Evolutionary conservation across 2,329 filamentous ascomycete genomes (phyloP), one percentile per base, ranked within the genome.

Genomic region (Nothophaeocryptopus gaeumannii): DNA sequence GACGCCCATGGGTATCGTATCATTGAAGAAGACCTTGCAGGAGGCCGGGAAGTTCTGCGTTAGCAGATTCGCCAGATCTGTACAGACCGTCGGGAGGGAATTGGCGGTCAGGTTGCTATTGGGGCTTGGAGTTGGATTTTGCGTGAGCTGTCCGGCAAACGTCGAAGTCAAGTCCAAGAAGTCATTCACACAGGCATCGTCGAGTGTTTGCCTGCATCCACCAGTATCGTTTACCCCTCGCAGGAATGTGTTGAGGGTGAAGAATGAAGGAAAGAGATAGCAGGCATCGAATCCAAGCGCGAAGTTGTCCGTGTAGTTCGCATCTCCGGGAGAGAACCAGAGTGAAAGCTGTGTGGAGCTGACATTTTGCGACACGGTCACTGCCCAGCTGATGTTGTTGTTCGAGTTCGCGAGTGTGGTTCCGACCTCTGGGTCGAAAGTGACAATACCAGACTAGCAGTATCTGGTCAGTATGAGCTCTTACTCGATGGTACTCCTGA

Each of bases 1-100:
- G 5, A 54, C 30, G 2, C 38, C 15, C 15, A 45, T 37, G 4
- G 48, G 42, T 1, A 32, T 20, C 8, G 52, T 47, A 1, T 38
- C 38, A 15, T 54, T 50, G 45, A 54, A 54, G 36, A 51, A 54
- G 11, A 39, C 39, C 30, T 46, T 49, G 35, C 52, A 54, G n/a
- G 43, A 48, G 3, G 32, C 38, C 5, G 53, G 53, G 14, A 55
- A 53, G 31, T 55, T 55, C 10, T 39, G 11, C n/a, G 46, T 53
- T 11, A 53, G 8, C 32, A 47, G 38, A 13, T 11, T 35, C 3
- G 50, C 53, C 11, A 55, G 38, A n/a, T 44, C 29, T 3, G 16
- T 31, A 39, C 53, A 55, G 5, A 55, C 50, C 8, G 34, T 37
- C 9, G 53, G 53, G 11, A 55, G 39, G 2, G 53, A 55, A 31